Evolutionary conservation across 2,329 filamentous ascomycete species (phyloP), one percentile per base, ranked within the genome.

Genomic region (Ophiocordyceps camponoti-saundersi): DNA sequence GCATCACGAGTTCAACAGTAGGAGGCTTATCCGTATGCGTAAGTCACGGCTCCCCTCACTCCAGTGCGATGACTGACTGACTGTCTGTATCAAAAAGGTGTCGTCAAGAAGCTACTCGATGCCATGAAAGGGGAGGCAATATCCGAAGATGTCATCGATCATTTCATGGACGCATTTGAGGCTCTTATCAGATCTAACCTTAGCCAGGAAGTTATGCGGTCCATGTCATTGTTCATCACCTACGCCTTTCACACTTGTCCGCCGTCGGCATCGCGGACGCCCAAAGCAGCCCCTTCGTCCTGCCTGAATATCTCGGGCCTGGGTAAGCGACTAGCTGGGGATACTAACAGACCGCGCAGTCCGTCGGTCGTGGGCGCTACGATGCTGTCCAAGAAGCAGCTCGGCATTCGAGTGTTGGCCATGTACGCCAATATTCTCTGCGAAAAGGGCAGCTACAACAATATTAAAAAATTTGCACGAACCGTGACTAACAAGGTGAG

Each of bases 401-500:
- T 94, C 36, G 88, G 86, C 8, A 72, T 80, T 36, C 79, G 75
- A 51, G 76, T 95, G 46, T 67, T 95, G 20, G 77, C 77, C 52
- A 79, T 94, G 64, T 90, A 92, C 57, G 75, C 82, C 8, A 73
- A 80, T 23, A 70, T 95, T 12, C 68, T 95, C 11, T 95, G 88
- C 56, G 79, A 85, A 50, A 77, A 78, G 55, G 73, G 73, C 21
- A 86, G 81, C 52, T 65, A 73, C 11, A 69, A 69, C 15, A 79
- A 82, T 50, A 83, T 95, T 48, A 79, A 81, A 57, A 92, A 88
- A 55, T 96, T 98, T 68, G 86, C 88, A 6, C 85, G 83, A 57
- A 93, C 90, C 1, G 90, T 98, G 10, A 95, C 90, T 21, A 95
- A 94, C 55, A 95, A 95, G 73, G 85, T 87, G 68, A 57, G 58